A percentile compares a stretch with the other conserved stretches of the same genome.
phyloP scores from a whole-genome alignment of 345 rosid genomes.

The Eucalyptus pauciflora region DNA sequence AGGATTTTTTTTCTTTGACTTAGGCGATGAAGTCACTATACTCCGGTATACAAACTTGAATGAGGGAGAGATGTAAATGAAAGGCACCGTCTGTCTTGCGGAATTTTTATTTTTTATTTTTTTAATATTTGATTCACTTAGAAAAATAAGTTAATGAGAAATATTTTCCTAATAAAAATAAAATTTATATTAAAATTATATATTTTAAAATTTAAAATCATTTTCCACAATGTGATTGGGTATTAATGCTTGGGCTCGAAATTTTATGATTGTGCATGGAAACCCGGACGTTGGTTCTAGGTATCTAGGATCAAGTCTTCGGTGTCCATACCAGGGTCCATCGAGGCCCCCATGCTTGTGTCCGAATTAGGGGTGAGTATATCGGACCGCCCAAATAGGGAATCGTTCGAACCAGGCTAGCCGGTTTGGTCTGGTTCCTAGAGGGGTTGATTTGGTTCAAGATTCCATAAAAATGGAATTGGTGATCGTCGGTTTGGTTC shows the following conservation, averaged over 20 bases:
- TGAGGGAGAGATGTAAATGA: neutral
- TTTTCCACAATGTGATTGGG: neutral
- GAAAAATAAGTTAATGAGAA: fast-evolving
- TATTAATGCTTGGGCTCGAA: neutral
- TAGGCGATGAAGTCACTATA: neutral
- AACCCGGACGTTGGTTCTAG: neutral
- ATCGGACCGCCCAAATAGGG: fast-evolving
- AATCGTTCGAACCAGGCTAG: no score
- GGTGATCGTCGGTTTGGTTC: fast-evolving
- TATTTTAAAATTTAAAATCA: no score
- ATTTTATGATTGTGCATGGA: fast-evolving
- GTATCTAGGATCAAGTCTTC: fast-evolving
- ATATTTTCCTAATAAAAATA: no score
- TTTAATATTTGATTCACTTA: neutral
- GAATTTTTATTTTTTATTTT: no score
- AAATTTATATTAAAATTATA: no score
- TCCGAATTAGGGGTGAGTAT: no score
- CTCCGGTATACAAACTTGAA: neutral
- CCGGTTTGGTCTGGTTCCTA: fast-evolving
- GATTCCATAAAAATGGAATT: fast-evolving
- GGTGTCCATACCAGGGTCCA: fast-evolving
- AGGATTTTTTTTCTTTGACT: neutral
- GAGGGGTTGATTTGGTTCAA: fast-evolving
- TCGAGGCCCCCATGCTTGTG: fast-evolving
- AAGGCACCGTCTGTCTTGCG: no score